A percentile compares a stretch with the other conserved stretches of the same genome.
These are phyloP conservation scores for Epichloe bromicola DNA, from an alignment of 2,329 filamentous ascomycete genomes.

Conservation along the genomic window DNA sequence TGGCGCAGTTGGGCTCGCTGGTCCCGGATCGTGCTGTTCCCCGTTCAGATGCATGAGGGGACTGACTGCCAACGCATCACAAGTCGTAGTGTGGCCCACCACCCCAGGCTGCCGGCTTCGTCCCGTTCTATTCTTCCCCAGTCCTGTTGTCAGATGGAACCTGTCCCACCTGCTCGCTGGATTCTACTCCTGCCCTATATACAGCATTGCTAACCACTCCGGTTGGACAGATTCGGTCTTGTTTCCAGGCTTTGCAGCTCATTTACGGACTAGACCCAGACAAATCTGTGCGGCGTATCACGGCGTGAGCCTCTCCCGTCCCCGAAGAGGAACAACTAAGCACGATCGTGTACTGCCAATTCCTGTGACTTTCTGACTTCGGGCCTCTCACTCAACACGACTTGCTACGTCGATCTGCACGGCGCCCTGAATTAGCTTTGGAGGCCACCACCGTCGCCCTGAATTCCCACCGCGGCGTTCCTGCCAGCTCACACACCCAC, in stretches of 20 bases:
- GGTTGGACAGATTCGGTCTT: constrained; percentile 20
- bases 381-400: not conserved
- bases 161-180: constrained; percentile 8
- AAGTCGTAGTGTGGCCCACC: constrained; percentile 17
- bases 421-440: constrained; percentile 43
- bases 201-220: constrained; percentile 21
- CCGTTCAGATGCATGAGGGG: constrained; percentile 39
- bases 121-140: not conserved
- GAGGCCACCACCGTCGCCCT: constrained; percentile 20
- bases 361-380: not conserved
- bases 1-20: constrained; percentile 9
- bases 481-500: constrained; percentile 47
- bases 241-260: constrained; percentile 10
- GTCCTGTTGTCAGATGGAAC: not conserved
- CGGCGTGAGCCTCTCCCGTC: constrained; percentile 2
- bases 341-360: not conserved
- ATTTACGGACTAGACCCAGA: constrained; percentile 12
- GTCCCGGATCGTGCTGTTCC: constrained; percentile 28
- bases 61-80: constrained; percentile 23
- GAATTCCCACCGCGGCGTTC: constrained; percentile 27
- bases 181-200: constrained; percentile 16
- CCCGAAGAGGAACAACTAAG: not conserved
- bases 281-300: not conserved
- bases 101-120: constrained; percentile 13
- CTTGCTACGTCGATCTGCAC: constrained; percentile 39